Base-by-base conservation (phyloP, 495 filamentous ascomycete genomes). In the Oleoguttula mirabilis region DNA sequence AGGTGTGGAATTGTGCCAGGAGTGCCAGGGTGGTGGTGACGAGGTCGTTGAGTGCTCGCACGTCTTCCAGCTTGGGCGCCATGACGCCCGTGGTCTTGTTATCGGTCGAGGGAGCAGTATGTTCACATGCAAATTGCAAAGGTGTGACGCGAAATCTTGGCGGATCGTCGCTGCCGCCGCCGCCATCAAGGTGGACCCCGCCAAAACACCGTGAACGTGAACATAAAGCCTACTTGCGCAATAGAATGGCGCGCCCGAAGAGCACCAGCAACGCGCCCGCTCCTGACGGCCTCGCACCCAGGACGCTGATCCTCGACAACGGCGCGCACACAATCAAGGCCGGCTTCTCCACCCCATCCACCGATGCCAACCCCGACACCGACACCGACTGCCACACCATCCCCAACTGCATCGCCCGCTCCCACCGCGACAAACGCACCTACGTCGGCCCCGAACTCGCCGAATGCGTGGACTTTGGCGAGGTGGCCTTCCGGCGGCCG, bases 271-370 rank as follows among this genome's bases (percentile, higher is more conserved):
- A n/a, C 21, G 30, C 32, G 14, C 14, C 20, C 10, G 20, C 33
- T 4, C 3, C 15, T 14, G 21, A 14, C 22, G 32, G 32, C 1
- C 31, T 47, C 14, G 37, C 48, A 20, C 16, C 32, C 16, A 21
- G 34, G 5, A 57, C 88, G 0, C 76, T 96, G 33, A 70, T 99
- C 34, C 66, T 96, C 51, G 92, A 99, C 66, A 96, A 96, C 69
- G 92, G 90, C 53, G 86, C 79, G 21, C 82, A 83, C 59, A 88
- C 80, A 3, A 80, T 96, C 60, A 99, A 99, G 69, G 87, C 88
- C 19, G 88, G 90, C 47, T 84, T 88, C 55, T 73, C 79, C 12
- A 35, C 25, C 20, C n/a, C 60, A 45, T 21, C 45, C 1, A 24
- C 51, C n/a, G 47, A 39, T 8, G 2, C 22, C 5, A 19, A 52